Evolutionary conservation across 768 basidiomycete species (phyloP).

Genomic region (Panaeolus cyanescens): DNA sequence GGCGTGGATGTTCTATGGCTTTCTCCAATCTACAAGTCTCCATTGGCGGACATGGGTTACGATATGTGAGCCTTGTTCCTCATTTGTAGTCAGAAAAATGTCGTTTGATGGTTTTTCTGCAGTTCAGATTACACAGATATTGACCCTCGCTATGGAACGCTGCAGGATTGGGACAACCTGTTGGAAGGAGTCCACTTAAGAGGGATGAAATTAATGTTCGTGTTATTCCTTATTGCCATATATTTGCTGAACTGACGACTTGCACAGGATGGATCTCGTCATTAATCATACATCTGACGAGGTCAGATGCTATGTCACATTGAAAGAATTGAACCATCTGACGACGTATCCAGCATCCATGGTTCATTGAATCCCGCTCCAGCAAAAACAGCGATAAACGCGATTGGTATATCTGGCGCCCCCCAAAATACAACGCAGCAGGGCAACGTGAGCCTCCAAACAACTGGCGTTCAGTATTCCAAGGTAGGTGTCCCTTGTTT

Average conservation of each 20-base stretch:
- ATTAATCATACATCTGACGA: constrained; percentile 74
- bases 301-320: constrained; percentile 29
- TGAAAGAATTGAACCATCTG: background rate
- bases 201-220: constrained; percentile 75
- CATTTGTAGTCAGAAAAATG: background rate
- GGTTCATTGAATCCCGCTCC: constrained; percentile 64
- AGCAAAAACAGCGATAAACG: constrained; percentile 58
- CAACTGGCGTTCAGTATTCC: constrained; percentile 72
- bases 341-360: constrained; percentile 51
- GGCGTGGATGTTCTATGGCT: constrained; percentile 74
- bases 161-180: constrained; percentile 60
- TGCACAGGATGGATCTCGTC: constrained; percentile 70
- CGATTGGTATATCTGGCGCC: constrained; percentile 79
- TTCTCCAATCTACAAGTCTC: constrained; percentile 69
- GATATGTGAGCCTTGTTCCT: constrained; percentile 50
- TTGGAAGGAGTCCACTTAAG: constrained; percentile 55
- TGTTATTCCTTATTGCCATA: constrained; percentile 15
- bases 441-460: constrained; percentile 66
- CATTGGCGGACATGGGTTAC: constrained; percentile 74
- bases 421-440: constrained; percentile 50
- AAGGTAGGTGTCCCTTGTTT: constrained; percentile 40
- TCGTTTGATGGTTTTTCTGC: background rate
- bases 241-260: background rate
- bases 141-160: constrained; percentile 64
- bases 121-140: constrained; percentile 69